phyloP scores from a whole-genome alignment of 371 early-diverging fungal genomes.

The Mucor circinelloides region DNA sequence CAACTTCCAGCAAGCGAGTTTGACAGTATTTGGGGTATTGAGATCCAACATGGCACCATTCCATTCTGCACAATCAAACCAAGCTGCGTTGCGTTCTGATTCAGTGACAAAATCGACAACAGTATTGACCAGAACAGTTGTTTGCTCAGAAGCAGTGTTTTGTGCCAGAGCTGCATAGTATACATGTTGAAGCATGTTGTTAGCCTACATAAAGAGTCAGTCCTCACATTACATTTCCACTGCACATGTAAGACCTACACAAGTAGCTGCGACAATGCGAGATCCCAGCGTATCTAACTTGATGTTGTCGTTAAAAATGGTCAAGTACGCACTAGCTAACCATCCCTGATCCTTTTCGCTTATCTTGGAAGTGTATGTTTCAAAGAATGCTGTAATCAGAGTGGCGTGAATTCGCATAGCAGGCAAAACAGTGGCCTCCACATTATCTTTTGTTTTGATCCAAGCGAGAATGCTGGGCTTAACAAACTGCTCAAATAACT shows the following conservation, averaged over 20 bases:
- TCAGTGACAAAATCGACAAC: constrained; percentile 29
- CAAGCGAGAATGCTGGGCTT: constrained; percentile 24
- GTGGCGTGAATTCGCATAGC: constrained; percentile 55
- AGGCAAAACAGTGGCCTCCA: constrained; percentile 31
- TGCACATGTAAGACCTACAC: neutral
- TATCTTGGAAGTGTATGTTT: constrained; percentile 39
- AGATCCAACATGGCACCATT: constrained; percentile 43
- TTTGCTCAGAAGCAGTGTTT: neutral
- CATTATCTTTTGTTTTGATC: neutral
- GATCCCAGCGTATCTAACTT: neutral
- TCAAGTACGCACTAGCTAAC: constrained; percentile 6
- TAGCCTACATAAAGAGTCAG: constrained; percentile 19
- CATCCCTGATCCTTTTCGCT: constrained; percentile 11
- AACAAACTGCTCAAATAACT: constrained; percentile 27
- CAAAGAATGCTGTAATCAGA: constrained; percentile 45
- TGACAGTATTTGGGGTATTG: constrained; percentile 24
- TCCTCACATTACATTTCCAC: neutral
- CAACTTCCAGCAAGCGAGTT: constrained; percentile 58
- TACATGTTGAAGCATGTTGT: constrained; percentile 38
- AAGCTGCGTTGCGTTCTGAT: neutral
- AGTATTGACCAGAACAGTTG: constrained; percentile 15
- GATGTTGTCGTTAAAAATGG: neutral
- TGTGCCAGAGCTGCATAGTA: constrained; percentile 26
- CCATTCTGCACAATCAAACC: constrained; percentile 32
- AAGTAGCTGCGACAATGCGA: constrained; percentile 11